A percentile compares a stretch with the other conserved stretches of the same genome.
Conservation (phyloP, 768 basidiomycete species). For the Glaciozyma antarctica region DNA sequence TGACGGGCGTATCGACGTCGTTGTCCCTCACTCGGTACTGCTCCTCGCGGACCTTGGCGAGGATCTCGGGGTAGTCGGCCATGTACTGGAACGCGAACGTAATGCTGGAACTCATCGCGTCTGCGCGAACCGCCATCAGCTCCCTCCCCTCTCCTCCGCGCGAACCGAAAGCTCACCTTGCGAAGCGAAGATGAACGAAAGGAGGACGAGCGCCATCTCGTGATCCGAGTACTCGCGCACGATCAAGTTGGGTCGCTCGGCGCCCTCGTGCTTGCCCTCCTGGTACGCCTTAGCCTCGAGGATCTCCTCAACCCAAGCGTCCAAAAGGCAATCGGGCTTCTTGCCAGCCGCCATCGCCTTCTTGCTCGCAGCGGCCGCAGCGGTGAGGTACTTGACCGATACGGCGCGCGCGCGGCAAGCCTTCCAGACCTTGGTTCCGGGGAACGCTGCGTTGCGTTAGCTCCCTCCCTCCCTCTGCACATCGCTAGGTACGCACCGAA, state of each 20-base stretch:
- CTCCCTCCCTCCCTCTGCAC: not conserved
- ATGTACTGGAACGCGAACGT: constrained; percentile 95
- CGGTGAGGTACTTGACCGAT: constrained; percentile 60
- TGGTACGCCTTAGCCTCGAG: constrained; percentile 46
- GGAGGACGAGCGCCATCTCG: constrained; percentile 94
- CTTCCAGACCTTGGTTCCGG: constrained; percentile 91
- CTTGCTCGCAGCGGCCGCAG: constrained; percentile 72
- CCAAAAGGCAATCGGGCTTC: constrained; percentile 80
- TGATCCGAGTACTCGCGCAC: constrained; percentile 69
- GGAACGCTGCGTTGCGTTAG: constrained; percentile 46
- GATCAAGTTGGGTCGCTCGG: constrained; percentile 56
- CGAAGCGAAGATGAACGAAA: constrained; percentile 93
- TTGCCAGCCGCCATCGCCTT: constrained; percentile 63
- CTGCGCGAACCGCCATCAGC: constrained; percentile 51
- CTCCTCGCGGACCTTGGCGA: constrained; percentile 82
- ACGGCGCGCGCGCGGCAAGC: constrained; percentile 83
- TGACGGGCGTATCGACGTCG: constrained; percentile 64
- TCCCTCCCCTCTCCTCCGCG: too few species aligned
- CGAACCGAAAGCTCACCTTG: constrained; percentile 47
- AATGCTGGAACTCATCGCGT: constrained; percentile 94
- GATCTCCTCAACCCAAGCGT: constrained; percentile 77
- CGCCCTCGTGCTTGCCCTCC: constrained; percentile 32
- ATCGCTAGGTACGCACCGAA: constrained; percentile 41
- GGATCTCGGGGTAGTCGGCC: constrained; percentile 78
- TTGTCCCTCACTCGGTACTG: constrained; percentile 73